phyloP scores from a whole-genome alignment of 352 stramenopile genomes.

The Phytophthora macrochlamydospora region DNA sequence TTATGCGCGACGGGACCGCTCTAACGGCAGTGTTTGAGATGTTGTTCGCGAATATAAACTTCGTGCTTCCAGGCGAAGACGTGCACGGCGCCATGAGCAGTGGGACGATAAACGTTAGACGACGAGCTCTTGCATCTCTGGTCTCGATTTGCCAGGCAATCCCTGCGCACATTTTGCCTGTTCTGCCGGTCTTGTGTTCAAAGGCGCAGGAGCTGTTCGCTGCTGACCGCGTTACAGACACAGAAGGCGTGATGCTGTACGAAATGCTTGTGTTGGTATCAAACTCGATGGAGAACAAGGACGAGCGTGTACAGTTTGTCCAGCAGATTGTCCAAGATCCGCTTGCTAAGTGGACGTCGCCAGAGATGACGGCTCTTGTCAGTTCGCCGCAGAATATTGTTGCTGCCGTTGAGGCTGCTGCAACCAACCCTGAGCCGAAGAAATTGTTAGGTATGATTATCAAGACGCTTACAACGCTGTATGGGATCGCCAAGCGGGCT shows the following conservation, averaged over 20 bases:
- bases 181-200: constrained; percentile 70
- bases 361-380: constrained; percentile 69
- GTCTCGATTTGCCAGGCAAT: constrained; percentile 83
- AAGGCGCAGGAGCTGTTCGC: constrained; percentile 80
- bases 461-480: constrained; percentile 82
- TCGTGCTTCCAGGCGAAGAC: constrained; percentile 67
- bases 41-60: constrained; percentile 77
- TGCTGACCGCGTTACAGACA: constrained; percentile 70
- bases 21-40: constrained; percentile 79
- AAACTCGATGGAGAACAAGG: constrained; percentile 71
- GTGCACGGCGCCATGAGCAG: constrained; percentile 68
- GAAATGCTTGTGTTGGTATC: constrained; percentile 85
- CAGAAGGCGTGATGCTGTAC: constrained; percentile 79
- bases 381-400: constrained; percentile 61
- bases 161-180: constrained; percentile 72
- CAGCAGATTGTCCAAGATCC: constrained; percentile 78
- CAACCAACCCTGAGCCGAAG: constrained; percentile 41
- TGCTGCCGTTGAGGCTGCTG: constrained; percentile 51
- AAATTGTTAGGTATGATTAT: constrained; percentile 61
- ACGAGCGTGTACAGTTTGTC: constrained; percentile 69
- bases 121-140: constrained; percentile 67
- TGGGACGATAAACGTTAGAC: constrained; percentile 74
- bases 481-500: constrained; percentile 74
- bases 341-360: constrained; percentile 62
- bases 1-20: constrained; percentile 58